Evolutionary conservation across 1,284 basidiomycete species (phyloP), one percentile per base, ranked within the genome.

Genomic region (Microbotryum saponariae): DNA sequence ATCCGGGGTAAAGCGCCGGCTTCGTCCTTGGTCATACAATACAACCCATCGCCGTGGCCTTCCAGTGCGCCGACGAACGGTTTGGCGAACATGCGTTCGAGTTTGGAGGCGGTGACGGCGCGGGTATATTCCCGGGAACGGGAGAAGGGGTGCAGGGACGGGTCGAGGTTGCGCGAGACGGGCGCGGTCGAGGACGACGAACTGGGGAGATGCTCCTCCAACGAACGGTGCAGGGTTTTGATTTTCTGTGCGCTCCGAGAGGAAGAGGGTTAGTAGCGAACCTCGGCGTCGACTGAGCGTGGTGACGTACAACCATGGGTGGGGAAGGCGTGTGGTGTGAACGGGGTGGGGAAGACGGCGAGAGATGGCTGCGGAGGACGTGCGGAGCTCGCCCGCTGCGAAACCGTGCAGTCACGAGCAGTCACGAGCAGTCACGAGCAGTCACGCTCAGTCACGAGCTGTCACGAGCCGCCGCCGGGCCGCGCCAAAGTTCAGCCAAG

Each of bases 21-120:
- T 83, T 33, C 87, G 73, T 89, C 90, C 72, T 83, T 85, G 23
- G 83, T 84, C 63, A 97, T 79, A 25, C 85, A 84, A 76, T 97
- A 96, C 18, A 97, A 86, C n/a, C 93, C 92, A 75, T 98, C 96
- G 37, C 89, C 81, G 76, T 97, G 94, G 0, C 94, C 96, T 63
- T 96, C 93, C 51, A 98, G 76, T 57, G 85, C 83, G 33, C 84
- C 90, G 9, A 99, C 82, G 71, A 98, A 98, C 0, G 96, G 96
- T 74, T 96, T 97, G 29, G 94, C 87, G 74, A 97, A 97, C 78
- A 99, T 90, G 57, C 91, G 81, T 62, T 97, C 93, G 79, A 99
- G 87, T 78, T 99, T 99, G 25, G 88, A 88, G 0, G 94, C 94
- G 64, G 92, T 96, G 54, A 98, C 76, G 2, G 96, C 96, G 62